Percentiles rank a stretch among this genome's conserved stretches.
These are phyloP conservation scores for Stachybotrys echinatus DNA, from an alignment of 2,329 filamentous ascomycete genomes.

Conservation along the genomic window DNA sequence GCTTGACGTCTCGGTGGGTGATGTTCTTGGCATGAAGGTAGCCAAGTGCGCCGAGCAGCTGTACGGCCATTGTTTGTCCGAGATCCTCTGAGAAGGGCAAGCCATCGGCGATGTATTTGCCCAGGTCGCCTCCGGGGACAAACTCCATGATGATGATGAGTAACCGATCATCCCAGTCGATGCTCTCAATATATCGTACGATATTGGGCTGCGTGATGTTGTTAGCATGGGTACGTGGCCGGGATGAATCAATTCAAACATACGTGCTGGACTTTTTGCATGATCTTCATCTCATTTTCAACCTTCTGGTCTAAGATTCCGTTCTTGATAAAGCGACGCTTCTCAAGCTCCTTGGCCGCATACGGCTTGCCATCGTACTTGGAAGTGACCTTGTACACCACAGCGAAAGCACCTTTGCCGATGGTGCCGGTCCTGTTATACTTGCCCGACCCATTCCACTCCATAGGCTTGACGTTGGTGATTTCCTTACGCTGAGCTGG, in stretches of 20 bases:
- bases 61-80: slow-evolving; percentile 66
- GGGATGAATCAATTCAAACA: slow-evolving; percentile 28
- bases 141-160: slow-evolving; percentile 99
- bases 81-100: slow-evolving; percentile 61
- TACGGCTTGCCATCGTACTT: slow-evolving; percentile 79
- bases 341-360: slow-evolving; percentile 93
- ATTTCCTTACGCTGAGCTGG: slow-evolving; percentile 19
- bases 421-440: slow-evolving; percentile 82
- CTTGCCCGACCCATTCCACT: slow-evolving; percentile 76
- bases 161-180: slow-evolving; percentile 73
- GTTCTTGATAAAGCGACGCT: slow-evolving; percentile 88
- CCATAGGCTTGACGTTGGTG: slow-evolving; percentile 32
- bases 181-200: slow-evolving; percentile 83
- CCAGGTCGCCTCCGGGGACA: slow-evolving; percentile 76
- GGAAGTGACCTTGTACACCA: slow-evolving; percentile 83
- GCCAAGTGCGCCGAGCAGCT: slow-evolving; percentile 74
- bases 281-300: slow-evolving; percentile 96
- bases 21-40: slow-evolving; percentile 87
- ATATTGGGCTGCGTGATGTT: slow-evolving; percentile 62
- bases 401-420: slow-evolving; percentile 92
- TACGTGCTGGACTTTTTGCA: slow-evolving; percentile 79
- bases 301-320: slow-evolving; percentile 85
- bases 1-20: slow-evolving; percentile 97
- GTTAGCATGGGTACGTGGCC: background rate
- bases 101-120: slow-evolving; percentile 59